Evolutionary conservation across 2,329 filamentous ascomycete species (phyloP), one percentile per base, ranked within the genome.

Genomic region (Macrophomina phaseolina): DNA sequence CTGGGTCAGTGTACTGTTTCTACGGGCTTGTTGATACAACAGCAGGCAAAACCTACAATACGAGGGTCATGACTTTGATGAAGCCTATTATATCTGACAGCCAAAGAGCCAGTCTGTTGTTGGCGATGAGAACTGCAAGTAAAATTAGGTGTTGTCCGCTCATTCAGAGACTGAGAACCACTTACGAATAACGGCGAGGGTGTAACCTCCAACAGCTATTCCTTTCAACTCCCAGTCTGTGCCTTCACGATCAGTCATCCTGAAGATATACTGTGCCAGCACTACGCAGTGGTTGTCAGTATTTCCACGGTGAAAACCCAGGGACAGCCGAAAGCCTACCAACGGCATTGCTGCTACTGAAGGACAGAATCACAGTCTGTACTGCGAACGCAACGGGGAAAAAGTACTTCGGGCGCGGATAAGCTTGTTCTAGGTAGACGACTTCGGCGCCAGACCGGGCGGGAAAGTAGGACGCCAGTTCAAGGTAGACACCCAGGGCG

Each of bases 361-460:
- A 91, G 0, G 89, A 90, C 3, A 91, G 77, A 1, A 89, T 74
- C 1, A 91, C 86, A 0, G 84, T 83, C 72, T 89, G 86, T 6
- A 61, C 64, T 5, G 64, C 64, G 30, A 61, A 66, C 1, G 64
- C 23, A 1, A 55, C 86, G 0, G 89, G 87, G 58, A 91, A 86
- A 68, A 91, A 83, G 72, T 87, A 89, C 65, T 82, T 84, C 0
- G 89, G 89, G 1, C 87, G 82, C 0, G 88, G 88, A 69, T 85
- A 91, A 0, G 87, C 86, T 71, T 91, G 89, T 70, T 91, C 89
- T 0, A 91, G 81, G 70, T 90, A 91, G 0, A 89, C 89, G 0
- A 89, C 88, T 71, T 91, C 87, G 0, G 85, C 84, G 0, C 89
- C 89, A 1, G 86, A 89, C 7, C 89, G 85, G 71, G 85, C 90